These are phyloP conservation scores for Ascochyta viciae-villosae DNA, from an alignment of 2,329 filamentous ascomycete species.

Conservation along the genomic window DNA sequence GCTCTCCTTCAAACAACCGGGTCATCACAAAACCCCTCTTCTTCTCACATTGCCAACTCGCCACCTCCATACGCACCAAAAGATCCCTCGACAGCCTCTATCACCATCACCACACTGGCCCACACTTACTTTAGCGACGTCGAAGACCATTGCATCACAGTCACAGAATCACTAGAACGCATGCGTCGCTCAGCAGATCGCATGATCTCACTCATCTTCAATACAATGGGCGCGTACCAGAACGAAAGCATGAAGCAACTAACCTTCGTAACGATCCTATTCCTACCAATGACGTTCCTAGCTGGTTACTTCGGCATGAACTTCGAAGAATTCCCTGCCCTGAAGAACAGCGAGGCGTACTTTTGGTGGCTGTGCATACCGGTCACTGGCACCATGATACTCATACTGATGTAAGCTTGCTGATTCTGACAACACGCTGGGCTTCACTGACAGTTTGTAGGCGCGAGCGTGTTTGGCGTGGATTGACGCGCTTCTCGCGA, in stretches of 20 bases:
- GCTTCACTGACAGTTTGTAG: neutral
- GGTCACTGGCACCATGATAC: slow-evolving; percentile 42
- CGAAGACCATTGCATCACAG: slow-evolving; percentile 84
- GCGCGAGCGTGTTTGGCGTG: slow-evolving; percentile 12
- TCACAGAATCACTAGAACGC: slow-evolving; percentile 79
- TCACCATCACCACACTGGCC: slow-evolving; percentile 80
- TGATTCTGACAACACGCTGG: neutral
- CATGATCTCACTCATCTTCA: slow-evolving; percentile 90
- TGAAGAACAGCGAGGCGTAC: slow-evolving; percentile 59
- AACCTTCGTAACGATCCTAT: slow-evolving; percentile 86
- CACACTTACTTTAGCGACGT: slow-evolving; percentile 90
- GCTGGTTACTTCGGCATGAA: slow-evolving; percentile 70
- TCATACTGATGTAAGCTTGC: slow-evolving; percentile 27
- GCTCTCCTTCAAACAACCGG: slow-evolving; percentile 43
- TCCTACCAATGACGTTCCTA: slow-evolving; percentile 85
- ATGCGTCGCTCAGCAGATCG: slow-evolving; percentile 76
- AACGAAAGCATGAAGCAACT: slow-evolving; percentile 93
- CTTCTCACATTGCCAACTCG: slow-evolving; percentile 12
- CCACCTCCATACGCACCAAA: slow-evolving; percentile 27
- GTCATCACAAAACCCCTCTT: slow-evolving; percentile 8
- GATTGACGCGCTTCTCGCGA: slow-evolving; percentile 6
- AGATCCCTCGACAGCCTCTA: slow-evolving; percentile 56
- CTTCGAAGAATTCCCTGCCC: slow-evolving; percentile 62
- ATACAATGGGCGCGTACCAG: slow-evolving; percentile 84
- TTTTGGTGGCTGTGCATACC: slow-evolving; percentile 55